Base-by-base conservation (phyloP, 768 basidiomycete species). In the Tulasnella sp. region DNA sequence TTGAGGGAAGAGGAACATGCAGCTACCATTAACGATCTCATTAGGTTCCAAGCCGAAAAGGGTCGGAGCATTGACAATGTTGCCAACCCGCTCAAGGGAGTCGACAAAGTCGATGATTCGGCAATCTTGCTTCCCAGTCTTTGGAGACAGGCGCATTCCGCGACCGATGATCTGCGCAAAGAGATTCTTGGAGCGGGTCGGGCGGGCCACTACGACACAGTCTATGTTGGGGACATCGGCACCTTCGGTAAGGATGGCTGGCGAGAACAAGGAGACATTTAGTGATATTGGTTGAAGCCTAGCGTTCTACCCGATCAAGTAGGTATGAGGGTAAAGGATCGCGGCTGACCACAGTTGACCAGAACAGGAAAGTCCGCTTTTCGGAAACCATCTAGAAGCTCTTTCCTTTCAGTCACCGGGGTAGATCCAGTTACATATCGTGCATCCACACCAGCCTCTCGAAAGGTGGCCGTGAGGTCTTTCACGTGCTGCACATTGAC, bases 161-260 rank as follows among this genome's bases (percentile, higher is more conserved):
- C 93, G 79, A 2, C 93, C 93, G 60, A 97, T 89, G 91, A 97
- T 96, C 66, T 98, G 93, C 17, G 88, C 81, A 66, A 92, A 91
- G 10, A 94, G 70, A 68, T 94, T 97, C 31, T 82, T 77, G 11
- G 92, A 94, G 24, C 86, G 78, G 1, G 93, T 97, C 17, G 93
- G 93, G 19, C 90, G 77, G 15, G 87, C 91, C 19, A 97, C 73
- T 31, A 97, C 69, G 8, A 97, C 78, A 62, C 92, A 96, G 66
- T 98, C 93, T 56, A 96, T 86, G 61, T 88, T 89, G 2, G 93
- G 93, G 53, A 97, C 90, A 73, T 98, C 93, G 19, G 92, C 82
- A 2, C 92, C 92, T 73, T 96, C 92, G 1, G 92, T 94, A 63
- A 96, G 74, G 49, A 96, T 86, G 21, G 90, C 90, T 85, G n/a